Base-by-base conservation (phyloP, 306 rosid genomes). In the Cicer judaicum region DNA sequence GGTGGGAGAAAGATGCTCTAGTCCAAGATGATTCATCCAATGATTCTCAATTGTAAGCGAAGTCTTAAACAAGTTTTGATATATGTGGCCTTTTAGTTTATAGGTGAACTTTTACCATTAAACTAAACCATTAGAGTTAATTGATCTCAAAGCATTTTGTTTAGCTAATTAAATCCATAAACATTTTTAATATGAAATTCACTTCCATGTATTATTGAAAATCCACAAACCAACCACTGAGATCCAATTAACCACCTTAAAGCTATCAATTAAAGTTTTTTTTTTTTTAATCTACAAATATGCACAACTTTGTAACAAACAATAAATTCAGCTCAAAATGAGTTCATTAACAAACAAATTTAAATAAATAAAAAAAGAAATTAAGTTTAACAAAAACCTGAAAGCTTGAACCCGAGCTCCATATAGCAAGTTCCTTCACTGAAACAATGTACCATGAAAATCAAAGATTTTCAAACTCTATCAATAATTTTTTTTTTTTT, bases 321-420 rank as follows among this genome's bases (percentile, higher is more conserved):
- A 12, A 57, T 24, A 70, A 74, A 56, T 62, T 69, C 47, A 68
- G 39, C 15, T 54, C 61, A 53, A 47, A n/a, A 40, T 4, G 12
- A 60, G 2, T 63, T 39, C 13, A 39, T 46, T 42, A 36, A 39
- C 36, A 2, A n/a, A 48, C 50, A 61, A 64, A 38, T 11, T 75
- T 12, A 24, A 73, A 57, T 10, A 38, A 2, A 52, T 6, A 47
- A 24, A 13, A 9, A 67, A 49, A 12, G 15, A 73, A 73, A 56
- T 21, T 43, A 68, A 29, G 82, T 14, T 24, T 72, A 12, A 19
- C 6, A 72, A 68, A 64, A 72, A 80, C 74, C 79, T 67, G 80
- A 77, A 52, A 2, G 29, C n/a, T 56, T 46, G 15, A 36, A 71
- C 10, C 60, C 8, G 1, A 73, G 49, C 52, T 53, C 73, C 47